Percentiles rank a stretch among this genome's conserved stretches.
Evolutionary conservation across 257 asterid species (phyloP).

Genomic region (Galeopsis tetrahit): DNA sequence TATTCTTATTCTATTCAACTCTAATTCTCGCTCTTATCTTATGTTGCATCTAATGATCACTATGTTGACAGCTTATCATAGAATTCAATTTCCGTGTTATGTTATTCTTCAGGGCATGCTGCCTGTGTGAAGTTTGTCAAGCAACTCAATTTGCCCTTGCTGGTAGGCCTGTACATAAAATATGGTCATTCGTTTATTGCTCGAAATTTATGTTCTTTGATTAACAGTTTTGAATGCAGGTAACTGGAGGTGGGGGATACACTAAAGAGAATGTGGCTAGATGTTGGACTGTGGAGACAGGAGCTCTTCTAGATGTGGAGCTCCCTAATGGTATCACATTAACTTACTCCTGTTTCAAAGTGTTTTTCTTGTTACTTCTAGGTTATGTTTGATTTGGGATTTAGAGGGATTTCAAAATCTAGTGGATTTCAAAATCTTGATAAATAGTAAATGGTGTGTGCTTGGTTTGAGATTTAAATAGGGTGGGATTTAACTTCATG

Average conservation of each 20-base stretch:
- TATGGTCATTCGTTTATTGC: constrained; percentile 1
- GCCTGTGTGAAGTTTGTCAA: constrained; percentile 96
- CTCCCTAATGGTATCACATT: constrained; percentile 75
- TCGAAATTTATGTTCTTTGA: constrained; percentile 11
- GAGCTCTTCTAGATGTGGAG: constrained; percentile 81
- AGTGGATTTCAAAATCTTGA: too few relatives aligned
- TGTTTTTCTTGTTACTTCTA: constrained; percentile 13
- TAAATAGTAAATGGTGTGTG: too few relatives aligned
- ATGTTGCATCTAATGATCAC: constrained; percentile 27
- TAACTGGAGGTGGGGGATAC: constrained; percentile 99
- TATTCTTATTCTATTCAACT: constrained; percentile 28
- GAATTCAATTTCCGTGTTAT: constrained; percentile 8
- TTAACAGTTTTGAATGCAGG: constrained; percentile 52
- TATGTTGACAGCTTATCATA: constrained; percentile 23
- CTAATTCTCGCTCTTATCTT: constrained; percentile 24
- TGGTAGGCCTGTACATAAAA: constrained; percentile 57
- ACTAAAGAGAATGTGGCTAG: constrained; percentile 99
- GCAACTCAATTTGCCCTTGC: constrained; percentile 89
- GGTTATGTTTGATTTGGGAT: too few relatives aligned
- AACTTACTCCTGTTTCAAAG: not conserved
- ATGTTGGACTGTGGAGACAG: constrained; percentile 99
- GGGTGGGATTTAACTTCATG: too few relatives aligned
- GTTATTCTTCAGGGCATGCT: constrained; percentile 81
- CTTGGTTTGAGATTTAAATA: too few relatives aligned
- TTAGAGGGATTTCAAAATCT: too few relatives aligned